phyloP scores from a whole-genome alignment of 2,329 filamentous ascomycete genomes.

The Aspergillus hiratsukae region DNA sequence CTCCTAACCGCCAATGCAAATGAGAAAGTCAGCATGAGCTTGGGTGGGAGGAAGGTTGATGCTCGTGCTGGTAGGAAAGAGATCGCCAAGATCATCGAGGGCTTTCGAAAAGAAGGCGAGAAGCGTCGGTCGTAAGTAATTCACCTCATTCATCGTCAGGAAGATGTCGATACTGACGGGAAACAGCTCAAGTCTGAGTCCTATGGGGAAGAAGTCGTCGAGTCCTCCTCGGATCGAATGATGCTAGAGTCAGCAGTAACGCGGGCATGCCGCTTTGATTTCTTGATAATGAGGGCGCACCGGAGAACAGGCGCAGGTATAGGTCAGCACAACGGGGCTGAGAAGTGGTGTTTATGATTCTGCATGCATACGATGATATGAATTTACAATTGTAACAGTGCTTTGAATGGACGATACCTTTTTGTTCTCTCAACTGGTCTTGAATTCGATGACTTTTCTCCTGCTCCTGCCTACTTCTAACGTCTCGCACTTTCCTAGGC shows the following conservation, averaged over 20 bases:
- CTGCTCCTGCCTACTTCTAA: not conserved
- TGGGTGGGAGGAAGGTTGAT: conserved; percentile 79
- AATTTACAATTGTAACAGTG: not conserved
- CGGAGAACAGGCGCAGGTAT: not conserved
- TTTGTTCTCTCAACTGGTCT: not conserved
- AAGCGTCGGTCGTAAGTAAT: conserved; percentile 69
- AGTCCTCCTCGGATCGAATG: conserved; percentile 22
- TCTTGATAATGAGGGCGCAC: not conserved
- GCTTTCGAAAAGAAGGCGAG: conserved; percentile 80
- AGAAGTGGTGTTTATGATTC: not conserved
- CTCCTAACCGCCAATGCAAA: conserved; percentile 73
- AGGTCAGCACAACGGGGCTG: not conserved
- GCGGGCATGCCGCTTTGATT: not conserved
- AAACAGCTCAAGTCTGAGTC: conserved; percentile 19
- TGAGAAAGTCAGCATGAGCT: conserved; percentile 91
- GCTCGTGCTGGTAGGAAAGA: conserved; percentile 76
- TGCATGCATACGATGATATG: not conserved
- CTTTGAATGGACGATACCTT: not conserved
- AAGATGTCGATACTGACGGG: not conserved
- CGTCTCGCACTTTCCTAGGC: not conserved
- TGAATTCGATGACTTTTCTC: not conserved
- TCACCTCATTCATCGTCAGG: not conserved
- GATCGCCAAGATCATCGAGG: conserved; percentile 86
- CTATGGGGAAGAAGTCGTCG: conserved; percentile 19
- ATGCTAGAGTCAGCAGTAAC: not conserved